phyloP scores from a whole-genome alignment of 2,329 filamentous ascomycete genomes.

The Calonectria hongkongensis region DNA sequence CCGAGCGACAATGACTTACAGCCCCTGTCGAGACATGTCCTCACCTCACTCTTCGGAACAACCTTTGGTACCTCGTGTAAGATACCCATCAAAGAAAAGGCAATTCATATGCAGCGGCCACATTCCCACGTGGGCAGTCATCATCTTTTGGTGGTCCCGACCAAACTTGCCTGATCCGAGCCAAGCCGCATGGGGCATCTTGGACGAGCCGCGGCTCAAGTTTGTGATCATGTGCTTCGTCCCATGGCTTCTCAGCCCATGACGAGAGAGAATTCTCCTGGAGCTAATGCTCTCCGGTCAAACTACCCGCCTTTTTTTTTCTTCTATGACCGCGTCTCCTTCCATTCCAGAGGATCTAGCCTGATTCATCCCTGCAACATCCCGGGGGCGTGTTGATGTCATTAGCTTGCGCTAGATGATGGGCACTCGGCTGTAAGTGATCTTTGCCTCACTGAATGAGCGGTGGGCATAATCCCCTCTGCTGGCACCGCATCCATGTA shows the following conservation, averaged over 20 bases:
- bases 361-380: not conserved
- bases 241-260: constrained; percentile 7
- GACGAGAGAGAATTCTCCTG: not conserved
- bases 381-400: constrained; percentile 1
- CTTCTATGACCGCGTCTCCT: constrained; percentile 6
- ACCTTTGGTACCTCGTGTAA: not conserved
- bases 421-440: constrained; percentile 2
- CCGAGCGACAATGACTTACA: not conserved
- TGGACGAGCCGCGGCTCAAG: constrained; percentile 36
- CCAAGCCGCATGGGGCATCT: constrained; percentile 29
- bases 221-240: constrained; percentile 34
- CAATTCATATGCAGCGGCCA: not conserved
- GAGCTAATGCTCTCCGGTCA: not conserved
- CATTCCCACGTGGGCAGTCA: constrained; percentile 28
- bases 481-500: constrained; percentile 6
- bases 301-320: constrained; percentile 7
- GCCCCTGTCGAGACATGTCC: constrained; percentile 1
- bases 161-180: constrained; percentile 10
- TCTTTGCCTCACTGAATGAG: constrained; percentile 27
- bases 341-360: constrained; percentile 4
- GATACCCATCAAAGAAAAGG: not conserved
- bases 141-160: constrained; percentile 14
- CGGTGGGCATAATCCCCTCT: not conserved
- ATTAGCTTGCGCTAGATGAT: constrained; percentile 8
- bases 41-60: not conserved